These are phyloP conservation scores for Colletotrichum endophyticum DNA, from an alignment of 2,329 filamentous ascomycete genomes.

Conservation along the genomic window DNA sequence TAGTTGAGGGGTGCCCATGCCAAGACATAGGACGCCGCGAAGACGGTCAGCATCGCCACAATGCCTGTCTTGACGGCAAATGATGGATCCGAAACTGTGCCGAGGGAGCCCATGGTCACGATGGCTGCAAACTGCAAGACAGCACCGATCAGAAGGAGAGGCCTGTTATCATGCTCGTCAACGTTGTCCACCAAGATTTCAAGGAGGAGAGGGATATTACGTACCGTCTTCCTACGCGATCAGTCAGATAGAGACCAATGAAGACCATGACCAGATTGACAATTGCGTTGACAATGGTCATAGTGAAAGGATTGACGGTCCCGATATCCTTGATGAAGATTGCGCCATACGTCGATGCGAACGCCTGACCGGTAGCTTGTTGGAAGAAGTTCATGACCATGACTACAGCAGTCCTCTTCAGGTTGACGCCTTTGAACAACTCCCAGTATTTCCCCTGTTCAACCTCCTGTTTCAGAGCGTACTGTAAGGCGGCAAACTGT, in stretches of 20 bases:
- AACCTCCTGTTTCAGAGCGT: constrained; percentile 1
- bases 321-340: constrained; percentile 32
- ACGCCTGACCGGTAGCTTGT: constrained; percentile 24
- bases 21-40: constrained; percentile 32
- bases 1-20: constrained; percentile 40
- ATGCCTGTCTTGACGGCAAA: constrained; percentile 29
- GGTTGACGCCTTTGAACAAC: constrained; percentile 27
- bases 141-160: background rate
- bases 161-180: background rate
- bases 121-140: constrained; percentile 10
- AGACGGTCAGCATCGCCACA: constrained; percentile 37
- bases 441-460: constrained; percentile 26
- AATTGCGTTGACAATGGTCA: constrained; percentile 22
- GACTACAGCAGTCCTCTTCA: constrained; percentile 29
- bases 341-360: constrained; percentile 23
- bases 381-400: constrained; percentile 25
- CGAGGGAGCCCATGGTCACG: constrained; percentile 20
- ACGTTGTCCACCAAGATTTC: background rate
- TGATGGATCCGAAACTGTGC: constrained; percentile 12
- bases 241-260: constrained; percentile 1
- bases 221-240: constrained; percentile 16
- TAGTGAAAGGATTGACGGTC: constrained; percentile 32
- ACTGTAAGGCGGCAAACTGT: constrained; percentile 21
- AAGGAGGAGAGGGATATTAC: background rate
- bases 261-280: constrained; percentile 2